Percentiles rank a stretch among this genome's conserved stretches.
Evolutionary conservation across 1,284 basidiomycete species (phyloP).

Genomic region (Trichosporon sp.): DNA sequence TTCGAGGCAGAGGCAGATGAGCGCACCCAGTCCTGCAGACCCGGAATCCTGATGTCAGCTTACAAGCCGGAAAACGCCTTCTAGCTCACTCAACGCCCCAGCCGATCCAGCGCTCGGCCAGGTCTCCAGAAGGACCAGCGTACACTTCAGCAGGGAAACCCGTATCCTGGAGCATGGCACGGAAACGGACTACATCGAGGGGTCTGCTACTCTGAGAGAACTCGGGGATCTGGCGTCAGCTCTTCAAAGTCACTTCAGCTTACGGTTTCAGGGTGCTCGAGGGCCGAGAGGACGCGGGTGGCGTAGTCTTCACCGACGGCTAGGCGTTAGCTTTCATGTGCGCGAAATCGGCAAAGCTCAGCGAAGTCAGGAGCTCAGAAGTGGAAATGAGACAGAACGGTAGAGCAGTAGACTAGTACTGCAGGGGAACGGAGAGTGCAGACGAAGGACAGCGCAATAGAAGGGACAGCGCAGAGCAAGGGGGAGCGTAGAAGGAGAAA

Average conservation of each 20-base stretch:
- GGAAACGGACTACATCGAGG: conserved; percentile 39
- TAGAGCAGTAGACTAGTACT: no score
- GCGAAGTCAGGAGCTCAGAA: no score
- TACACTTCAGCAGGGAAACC: conserved; percentile 48
- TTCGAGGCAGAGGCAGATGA: neutral
- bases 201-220: conserved; percentile 22
- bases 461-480: no score
- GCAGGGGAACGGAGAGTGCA: no score
- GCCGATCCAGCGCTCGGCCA: conserved; percentile 46
- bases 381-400: no score
- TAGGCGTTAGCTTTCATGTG: neutral
- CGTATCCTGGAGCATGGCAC: conserved; percentile 46
- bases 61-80: rapidly evolving
- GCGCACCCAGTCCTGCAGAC: conserved; percentile 34
- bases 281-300: conserved; percentile 8
- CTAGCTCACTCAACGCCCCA: conserved; percentile 45
- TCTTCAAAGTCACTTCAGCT: neutral
- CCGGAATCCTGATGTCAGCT: conserved; percentile 31
- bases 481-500: no score
- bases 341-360: neutral
- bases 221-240: conserved; percentile 26
- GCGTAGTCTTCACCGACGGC: conserved; percentile 8
- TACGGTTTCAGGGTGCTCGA: conserved; percentile 17
- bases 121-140: conserved; percentile 25
- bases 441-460: no score